These are phyloP conservation scores for Pezicula neosporulosa DNA, from an alignment of 2,329 filamentous ascomycete species.

Conservation along the genomic window DNA sequence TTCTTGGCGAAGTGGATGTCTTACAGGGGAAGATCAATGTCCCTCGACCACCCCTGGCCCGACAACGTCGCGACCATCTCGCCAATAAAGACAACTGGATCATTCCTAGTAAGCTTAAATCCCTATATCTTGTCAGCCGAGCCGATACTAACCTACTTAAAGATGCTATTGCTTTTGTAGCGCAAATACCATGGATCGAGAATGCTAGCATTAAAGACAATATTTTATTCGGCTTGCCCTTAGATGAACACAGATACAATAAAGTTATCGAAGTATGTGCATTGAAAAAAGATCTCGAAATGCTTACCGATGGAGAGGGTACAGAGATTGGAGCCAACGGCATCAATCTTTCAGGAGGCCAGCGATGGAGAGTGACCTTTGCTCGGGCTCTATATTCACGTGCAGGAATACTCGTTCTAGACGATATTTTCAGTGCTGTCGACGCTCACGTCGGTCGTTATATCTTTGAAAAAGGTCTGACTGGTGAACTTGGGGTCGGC, in stretches of 20 bases:
- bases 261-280: constrained; percentile 72
- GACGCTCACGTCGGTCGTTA: constrained; percentile 79
- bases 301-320: constrained; percentile 71
- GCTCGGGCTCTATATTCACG: constrained; percentile 78
- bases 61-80: constrained; percentile 57
- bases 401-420: constrained; percentile 71
- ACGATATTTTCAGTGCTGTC: constrained; percentile 79
- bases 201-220: constrained; percentile 78
- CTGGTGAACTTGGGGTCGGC: constrained; percentile 63
- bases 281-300: constrained; percentile 70
- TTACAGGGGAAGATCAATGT: constrained; percentile 58
- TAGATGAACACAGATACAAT: constrained; percentile 64
- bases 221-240: constrained; percentile 72
- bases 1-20: constrained; percentile 73
- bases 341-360: constrained; percentile 79
- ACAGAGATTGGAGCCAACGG: constrained; percentile 84
- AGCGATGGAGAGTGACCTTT: constrained; percentile 79
- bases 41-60: constrained; percentile 44
- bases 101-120: constrained; percentile 40
- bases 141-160: no score
- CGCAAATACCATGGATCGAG: constrained; percentile 82
- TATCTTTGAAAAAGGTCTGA: constrained; percentile 73
- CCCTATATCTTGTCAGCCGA: no score
- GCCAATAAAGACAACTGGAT: constrained; percentile 65
- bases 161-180: constrained; percentile 67